Base-by-base conservation (phyloP, 2,329 filamentous ascomycete species). In the Xylaria arbuscula region DNA sequence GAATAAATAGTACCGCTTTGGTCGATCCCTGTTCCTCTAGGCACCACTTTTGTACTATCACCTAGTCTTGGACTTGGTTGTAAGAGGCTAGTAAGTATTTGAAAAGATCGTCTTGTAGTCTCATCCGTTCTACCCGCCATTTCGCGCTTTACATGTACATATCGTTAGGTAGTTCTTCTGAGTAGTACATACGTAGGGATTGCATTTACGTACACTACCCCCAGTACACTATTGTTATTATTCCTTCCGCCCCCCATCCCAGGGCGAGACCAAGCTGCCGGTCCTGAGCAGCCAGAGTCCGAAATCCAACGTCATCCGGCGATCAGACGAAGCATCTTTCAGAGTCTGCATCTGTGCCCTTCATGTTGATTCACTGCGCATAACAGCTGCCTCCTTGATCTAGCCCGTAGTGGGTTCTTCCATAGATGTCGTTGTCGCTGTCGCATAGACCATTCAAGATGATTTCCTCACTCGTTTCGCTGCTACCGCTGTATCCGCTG, bases 401-500 rank as follows among this genome's bases (percentile, higher is more conserved):
- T 22, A 40, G 24, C 38, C 10, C 34, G 53, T 36, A 24, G 51
- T 56, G 17, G 22, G 22, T 38, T 59, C 32, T 22, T 54, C n/a
- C n/a, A 57, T 47, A 53, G 53, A 36, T 47, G 54, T 28, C 28
- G 28, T 1, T 45, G 17, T 47, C 9, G 42, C 53, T 50, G 10
- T 58, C 22, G 28, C 34, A 28, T 56, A 51, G 59, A 40, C 40
- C 36, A n/a, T 62, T 19, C 60, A 66, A 68, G n/a, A 75, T 76
- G 74, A 58, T 71, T 56, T 19, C 67, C 51, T 55, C 63, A 8
- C 60, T 69, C 64, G 61, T 74, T 66, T 70, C 67, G 24, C 19
- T 75, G 34, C 61, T 76, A 58, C 70, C 72, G 65, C 66, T 76
- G 17, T 70, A 71, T 66, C 72, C 75, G 61, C 61, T 72, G n/a